Conservation (phyloP, 2,329 filamentous ascomycete genomes). For the Penicillium nordicum region DNA sequence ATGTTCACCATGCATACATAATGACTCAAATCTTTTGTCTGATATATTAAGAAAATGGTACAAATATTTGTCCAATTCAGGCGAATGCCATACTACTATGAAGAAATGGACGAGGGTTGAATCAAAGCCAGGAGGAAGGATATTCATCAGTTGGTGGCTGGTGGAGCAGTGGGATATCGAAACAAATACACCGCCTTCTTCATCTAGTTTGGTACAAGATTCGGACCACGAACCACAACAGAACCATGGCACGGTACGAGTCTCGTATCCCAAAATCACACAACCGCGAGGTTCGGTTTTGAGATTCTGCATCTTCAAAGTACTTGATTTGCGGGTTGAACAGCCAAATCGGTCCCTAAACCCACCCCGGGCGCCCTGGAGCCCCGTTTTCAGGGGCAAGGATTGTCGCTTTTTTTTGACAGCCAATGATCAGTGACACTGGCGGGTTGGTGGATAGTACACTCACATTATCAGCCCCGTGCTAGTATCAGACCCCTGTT, state of each 20-base stretch:
- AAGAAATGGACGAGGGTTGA: neutral
- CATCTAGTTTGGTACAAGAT: neutral
- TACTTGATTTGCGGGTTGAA: neutral
- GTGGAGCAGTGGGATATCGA: neutral
- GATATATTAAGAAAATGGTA: neutral
- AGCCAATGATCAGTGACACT: neutral
- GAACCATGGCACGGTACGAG: neutral
- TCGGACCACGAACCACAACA: neutral
- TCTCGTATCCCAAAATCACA: neutral
- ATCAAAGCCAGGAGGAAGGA: neutral
- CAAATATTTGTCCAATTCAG: neutral
- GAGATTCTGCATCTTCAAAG: neutral
- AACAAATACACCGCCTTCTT: neutral
- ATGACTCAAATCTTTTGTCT: neutral
- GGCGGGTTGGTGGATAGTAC: neutral
- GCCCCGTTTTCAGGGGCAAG: neutral
- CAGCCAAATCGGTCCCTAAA: neutral
- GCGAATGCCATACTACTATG: neutral
- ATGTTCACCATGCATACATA: neutral
- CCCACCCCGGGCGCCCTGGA: neutral
- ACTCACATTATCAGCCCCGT: too few species aligned
- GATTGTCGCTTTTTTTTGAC: neutral
- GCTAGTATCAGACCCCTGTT: too few species aligned
- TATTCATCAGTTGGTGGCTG: neutral
- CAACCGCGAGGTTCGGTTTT: too few species aligned